Conservation (phyloP, 306 rosid species). For the Citrullus colocynthis region DNA sequence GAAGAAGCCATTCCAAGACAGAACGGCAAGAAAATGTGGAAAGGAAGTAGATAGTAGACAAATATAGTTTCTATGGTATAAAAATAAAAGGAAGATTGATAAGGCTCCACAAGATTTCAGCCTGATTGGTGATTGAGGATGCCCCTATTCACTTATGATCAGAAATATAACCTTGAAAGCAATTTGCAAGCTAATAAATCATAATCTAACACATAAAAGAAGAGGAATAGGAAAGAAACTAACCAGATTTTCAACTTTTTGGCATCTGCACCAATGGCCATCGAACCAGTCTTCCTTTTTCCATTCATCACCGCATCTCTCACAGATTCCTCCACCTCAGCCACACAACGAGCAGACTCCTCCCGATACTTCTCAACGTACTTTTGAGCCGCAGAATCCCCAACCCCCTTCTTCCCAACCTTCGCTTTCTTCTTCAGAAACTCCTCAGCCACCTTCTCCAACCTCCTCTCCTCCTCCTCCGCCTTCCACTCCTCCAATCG, state of each 20-base stretch:
- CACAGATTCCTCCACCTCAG: slow-evolving; percentile 59
- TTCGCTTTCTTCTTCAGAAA: slow-evolving; percentile 61
- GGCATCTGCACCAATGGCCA: slow-evolving; percentile 10
- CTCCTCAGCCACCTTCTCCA: slow-evolving; percentile 72
- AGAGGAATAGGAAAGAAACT: background rate
- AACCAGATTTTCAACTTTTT: slow-evolving; percentile 76
- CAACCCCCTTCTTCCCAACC: slow-evolving; percentile 72
- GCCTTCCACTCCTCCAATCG: slow-evolving; percentile 86
- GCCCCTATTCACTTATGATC: background rate
- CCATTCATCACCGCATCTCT: slow-evolving; percentile 41
- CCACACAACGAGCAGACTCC: slow-evolving; percentile 63
- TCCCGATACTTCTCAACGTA: slow-evolving; percentile 73
- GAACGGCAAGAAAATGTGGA: background rate
- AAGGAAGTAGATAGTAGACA: background rate
- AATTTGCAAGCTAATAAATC: background rate
- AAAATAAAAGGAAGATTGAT: background rate
- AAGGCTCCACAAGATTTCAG: background rate
- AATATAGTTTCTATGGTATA: background rate
- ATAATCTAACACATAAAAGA: background rate
- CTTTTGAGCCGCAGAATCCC: slow-evolving; percentile 59
- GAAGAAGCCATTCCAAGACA: background rate
- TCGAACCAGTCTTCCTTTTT: slow-evolving; percentile 37
- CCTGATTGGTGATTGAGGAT: background rate
- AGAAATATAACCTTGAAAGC: background rate
- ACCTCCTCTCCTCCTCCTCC: slow-evolving; percentile 51